Percentiles rank a stretch among this genome's conserved stretches.
These are phyloP conservation scores for Rosellinia necatrix DNA, from an alignment of 2,329 filamentous ascomycete genomes.

Conservation along the genomic window DNA sequence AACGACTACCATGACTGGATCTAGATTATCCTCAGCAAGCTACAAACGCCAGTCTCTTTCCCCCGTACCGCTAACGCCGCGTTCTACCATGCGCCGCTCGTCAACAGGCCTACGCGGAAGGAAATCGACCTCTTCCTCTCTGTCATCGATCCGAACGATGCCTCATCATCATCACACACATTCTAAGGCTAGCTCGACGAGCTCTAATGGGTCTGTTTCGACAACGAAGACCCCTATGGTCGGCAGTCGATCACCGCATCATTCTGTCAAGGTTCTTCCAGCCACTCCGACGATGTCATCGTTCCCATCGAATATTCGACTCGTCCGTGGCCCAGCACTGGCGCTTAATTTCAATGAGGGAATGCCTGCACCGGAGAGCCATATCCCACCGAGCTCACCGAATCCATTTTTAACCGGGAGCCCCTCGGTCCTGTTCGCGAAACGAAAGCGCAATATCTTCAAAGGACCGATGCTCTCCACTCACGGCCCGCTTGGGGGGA, in stretches of 20 bases:
- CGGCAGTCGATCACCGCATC: slow-evolving; percentile 75
- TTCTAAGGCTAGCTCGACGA: slow-evolving; percentile 93
- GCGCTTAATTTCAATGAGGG: slow-evolving; percentile 63
- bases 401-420: slow-evolving; percentile 63
- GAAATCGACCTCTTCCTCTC: slow-evolving; percentile 94
- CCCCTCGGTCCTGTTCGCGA: slow-evolving; percentile 71
- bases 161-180: slow-evolving; percentile 82
- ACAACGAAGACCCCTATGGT: slow-evolving; percentile 68
- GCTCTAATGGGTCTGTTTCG: slow-evolving; percentile 75
- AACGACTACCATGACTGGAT: slow-evolving; percentile 40
- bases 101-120: slow-evolving; percentile 84
- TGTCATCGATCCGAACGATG: slow-evolving; percentile 90
- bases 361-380: slow-evolving; percentile 50
- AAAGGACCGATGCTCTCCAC: slow-evolving; percentile 75
- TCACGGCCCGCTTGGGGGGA: slow-evolving; percentile 43
- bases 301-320: slow-evolving; percentile 84
- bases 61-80: slow-evolving; percentile 84
- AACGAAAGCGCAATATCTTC: slow-evolving; percentile 79
- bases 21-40: slow-evolving; percentile 45
- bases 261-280: slow-evolving; percentile 93
- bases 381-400: slow-evolving; percentile 55
- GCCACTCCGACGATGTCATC: slow-evolving; percentile 76
- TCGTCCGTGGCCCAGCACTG: slow-evolving; percentile 68
- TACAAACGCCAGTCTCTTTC: slow-evolving; percentile 81
- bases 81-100: slow-evolving; percentile 81